These are phyloP conservation scores for Giardia muris DNA, from an alignment of 208 protist genomes.

Conservation along the genomic window DNA sequence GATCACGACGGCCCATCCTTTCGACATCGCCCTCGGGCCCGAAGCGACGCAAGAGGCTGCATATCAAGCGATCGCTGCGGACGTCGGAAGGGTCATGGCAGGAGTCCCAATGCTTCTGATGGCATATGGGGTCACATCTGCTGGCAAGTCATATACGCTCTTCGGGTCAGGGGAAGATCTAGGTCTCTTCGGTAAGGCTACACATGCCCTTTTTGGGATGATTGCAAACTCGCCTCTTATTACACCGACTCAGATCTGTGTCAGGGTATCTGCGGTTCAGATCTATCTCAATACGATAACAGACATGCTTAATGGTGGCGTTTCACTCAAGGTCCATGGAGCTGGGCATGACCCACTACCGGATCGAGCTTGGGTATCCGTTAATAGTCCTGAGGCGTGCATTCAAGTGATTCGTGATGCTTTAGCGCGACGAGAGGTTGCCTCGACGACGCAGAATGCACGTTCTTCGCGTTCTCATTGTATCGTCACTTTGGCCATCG, in stretches of 20 bases:
- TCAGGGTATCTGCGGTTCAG: constrained; percentile 8
- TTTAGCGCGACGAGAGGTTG: neutral
- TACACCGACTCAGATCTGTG: neutral
- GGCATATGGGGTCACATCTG: constrained; percentile 17
- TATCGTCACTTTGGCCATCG: neutral
- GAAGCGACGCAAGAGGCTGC: neutral
- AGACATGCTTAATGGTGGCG: neutral
- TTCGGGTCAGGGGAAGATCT: neutral
- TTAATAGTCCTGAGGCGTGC: neutral
- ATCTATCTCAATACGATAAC: neutral
- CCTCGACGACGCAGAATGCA: neutral
- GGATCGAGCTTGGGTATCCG: neutral
- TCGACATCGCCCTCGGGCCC: neutral
- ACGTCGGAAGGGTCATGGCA: neutral
- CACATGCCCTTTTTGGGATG: neutral
- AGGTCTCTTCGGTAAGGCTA: neutral
- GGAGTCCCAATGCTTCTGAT: neutral
- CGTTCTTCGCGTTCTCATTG: neutral
- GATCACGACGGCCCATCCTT: neutral
- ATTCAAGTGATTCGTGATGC: neutral
- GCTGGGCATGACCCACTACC: neutral
- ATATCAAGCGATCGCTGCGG: neutral
- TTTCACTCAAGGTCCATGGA: neutral
- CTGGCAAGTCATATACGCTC: constrained; percentile 8
- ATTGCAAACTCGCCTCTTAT: neutral